Evolutionary conservation across 495 filamentous ascomycete species (phyloP).

Genomic region (Lasiosphaeria ovina): DNA sequence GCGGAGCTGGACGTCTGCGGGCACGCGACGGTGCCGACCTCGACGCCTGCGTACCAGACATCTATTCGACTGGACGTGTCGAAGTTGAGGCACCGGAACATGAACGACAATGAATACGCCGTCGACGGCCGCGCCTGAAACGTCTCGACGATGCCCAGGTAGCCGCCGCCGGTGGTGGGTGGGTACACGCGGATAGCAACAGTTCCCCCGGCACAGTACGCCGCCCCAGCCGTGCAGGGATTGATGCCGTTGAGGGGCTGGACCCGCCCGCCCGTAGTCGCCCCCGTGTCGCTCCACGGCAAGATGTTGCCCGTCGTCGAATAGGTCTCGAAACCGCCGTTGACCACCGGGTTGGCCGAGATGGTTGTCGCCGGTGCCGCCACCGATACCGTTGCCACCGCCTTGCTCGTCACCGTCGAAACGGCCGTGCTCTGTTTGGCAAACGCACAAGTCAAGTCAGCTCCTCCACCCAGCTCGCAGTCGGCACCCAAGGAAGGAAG

Average conservation of each 20-base stretch:
- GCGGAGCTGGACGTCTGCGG: neutral
- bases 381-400: constrained; percentile 12
- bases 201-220: constrained; percentile 17
- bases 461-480: neutral
- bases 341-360: constrained; percentile 15
- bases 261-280: constrained; percentile 14
- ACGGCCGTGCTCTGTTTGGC: constrained; percentile 12
- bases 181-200: constrained; percentile 23
- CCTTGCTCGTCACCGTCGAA: constrained; percentile 14
- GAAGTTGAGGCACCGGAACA: constrained; percentile 28
- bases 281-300: constrained; percentile 14
- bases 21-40: constrained; percentile 6
- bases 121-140: constrained; percentile 20
- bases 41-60: constrained; percentile 9
- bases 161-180: constrained; percentile 5
- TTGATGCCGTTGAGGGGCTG: constrained; percentile 22
- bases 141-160: constrained; percentile 10
- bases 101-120: constrained; percentile 17
- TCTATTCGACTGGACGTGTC: constrained; percentile 13
- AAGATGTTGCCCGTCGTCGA: constrained; percentile 14
- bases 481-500: neutral
- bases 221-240: constrained; percentile 4
- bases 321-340: constrained; percentile 18
- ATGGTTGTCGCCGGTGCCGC: constrained; percentile 12
- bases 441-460: neutral